Conservation (phyloP, 1,284 basidiomycete genomes). For the Baeospora myosura region DNA sequence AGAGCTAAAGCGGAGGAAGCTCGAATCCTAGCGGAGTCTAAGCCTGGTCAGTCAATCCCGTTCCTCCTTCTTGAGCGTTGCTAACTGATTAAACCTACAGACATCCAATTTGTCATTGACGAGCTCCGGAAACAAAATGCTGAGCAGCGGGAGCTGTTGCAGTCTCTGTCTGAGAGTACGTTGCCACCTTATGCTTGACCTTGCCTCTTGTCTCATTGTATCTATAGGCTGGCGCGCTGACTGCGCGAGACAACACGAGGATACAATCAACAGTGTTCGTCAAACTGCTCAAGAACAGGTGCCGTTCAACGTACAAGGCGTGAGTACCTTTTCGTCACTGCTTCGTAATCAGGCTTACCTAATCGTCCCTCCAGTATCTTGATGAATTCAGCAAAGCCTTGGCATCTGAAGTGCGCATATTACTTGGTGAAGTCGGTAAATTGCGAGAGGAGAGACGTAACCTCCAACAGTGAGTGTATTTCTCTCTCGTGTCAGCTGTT, state of each 20-base stretch:
- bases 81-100: slow-evolving; percentile 23
- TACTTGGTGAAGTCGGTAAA: slow-evolving; percentile 70
- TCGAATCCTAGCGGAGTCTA: slow-evolving; percentile 36
- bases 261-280: slow-evolving; percentile 53
- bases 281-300: slow-evolving; percentile 64
- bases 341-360: slow-evolving; percentile 9
- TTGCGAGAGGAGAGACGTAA: slow-evolving; percentile 65
- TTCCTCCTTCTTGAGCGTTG: not conserved
- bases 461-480: slow-evolving; percentile 56
- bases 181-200: slow-evolving; percentile 6
- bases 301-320: slow-evolving; percentile 69
- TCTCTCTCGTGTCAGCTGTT: slow-evolving; percentile 1
- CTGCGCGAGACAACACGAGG: slow-evolving; percentile 50
- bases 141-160: slow-evolving; percentile 44
- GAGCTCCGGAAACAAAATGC: slow-evolving; percentile 44
- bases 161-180: slow-evolving; percentile 47
- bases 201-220: not conserved
- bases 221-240: slow-evolving; percentile 54
- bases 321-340: slow-evolving; percentile 25
- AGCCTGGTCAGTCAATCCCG: slow-evolving; percentile 36
- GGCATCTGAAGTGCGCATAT: slow-evolving; percentile 70
- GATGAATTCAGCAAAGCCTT: slow-evolving; percentile 76
- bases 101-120: slow-evolving; percentile 44
- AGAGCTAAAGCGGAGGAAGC: slow-evolving; percentile 43
- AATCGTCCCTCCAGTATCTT: slow-evolving; percentile 41